Evolutionary conservation across 768 basidiomycete genomes (phyloP).

Genomic region (Kwoniella heveanensis): DNA sequence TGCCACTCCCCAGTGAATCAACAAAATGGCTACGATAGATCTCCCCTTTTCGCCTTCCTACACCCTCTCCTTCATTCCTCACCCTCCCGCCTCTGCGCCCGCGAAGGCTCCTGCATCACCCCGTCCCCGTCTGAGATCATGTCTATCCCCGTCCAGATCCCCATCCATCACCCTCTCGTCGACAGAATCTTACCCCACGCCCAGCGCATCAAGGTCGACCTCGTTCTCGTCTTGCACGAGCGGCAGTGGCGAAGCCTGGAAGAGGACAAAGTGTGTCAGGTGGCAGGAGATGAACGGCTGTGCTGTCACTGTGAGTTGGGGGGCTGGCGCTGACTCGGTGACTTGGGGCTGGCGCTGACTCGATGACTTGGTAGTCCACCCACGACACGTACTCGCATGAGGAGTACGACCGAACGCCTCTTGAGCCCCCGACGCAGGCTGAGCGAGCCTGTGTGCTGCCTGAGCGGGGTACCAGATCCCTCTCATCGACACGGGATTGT

Average conservation of each 20-base stretch:
- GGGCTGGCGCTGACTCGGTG: too few species aligned
- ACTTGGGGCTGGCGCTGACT: too few species aligned
- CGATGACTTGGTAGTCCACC: slow-evolving; percentile 40
- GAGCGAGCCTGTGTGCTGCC: slow-evolving; percentile 73
- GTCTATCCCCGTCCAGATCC: slow-evolving; percentile 24
- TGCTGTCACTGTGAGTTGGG: slow-evolving; percentile 45
- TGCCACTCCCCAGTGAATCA: neutral
- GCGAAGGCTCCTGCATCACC: neutral
- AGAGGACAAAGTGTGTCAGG: slow-evolving; percentile 37
- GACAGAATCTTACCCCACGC: slow-evolving; percentile 3
- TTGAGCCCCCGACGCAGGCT: slow-evolving; percentile 60
- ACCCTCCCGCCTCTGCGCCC: neutral
- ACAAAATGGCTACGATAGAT: slow-evolving; percentile 8
- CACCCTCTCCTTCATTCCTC: neutral
- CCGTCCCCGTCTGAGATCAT: slow-evolving; percentile 19
- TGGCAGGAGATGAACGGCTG: slow-evolving; percentile 43
- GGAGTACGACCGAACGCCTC: slow-evolving; percentile 77
- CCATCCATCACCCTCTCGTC: neutral
- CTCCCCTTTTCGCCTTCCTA: slow-evolving; percentile 3
- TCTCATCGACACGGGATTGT: slow-evolving; percentile 13
- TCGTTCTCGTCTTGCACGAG: slow-evolving; percentile 34
- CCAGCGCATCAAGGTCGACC: slow-evolving; percentile 27
- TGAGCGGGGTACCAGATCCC: slow-evolving; percentile 64
- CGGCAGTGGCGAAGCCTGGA: slow-evolving; percentile 26
- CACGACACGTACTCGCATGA: slow-evolving; percentile 59